phyloP scores from a whole-genome alignment of 2,329 filamentous ascomycete genomes.

The Biscogniauxia sp. region DNA sequence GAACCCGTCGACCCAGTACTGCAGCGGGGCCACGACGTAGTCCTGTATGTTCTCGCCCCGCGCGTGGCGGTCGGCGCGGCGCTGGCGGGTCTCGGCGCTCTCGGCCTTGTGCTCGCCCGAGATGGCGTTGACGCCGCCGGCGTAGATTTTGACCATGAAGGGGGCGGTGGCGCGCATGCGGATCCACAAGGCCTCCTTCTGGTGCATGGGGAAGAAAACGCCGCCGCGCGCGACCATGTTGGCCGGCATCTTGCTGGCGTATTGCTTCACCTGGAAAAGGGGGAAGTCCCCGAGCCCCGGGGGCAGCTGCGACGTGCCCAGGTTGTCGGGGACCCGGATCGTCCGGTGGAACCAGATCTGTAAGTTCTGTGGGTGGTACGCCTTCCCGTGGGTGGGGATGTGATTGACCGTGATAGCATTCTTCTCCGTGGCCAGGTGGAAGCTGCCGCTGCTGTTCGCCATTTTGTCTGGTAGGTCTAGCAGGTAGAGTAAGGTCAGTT shows the following conservation, averaged over 20 bases:
- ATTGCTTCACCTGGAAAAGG: slow-evolving; percentile 35
- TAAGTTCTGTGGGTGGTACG: slow-evolving; percentile 15
- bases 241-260: slow-evolving; percentile 31
- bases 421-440: slow-evolving; percentile 1
- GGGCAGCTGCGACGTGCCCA: slow-evolving; percentile 31
- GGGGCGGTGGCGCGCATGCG: slow-evolving; percentile 23
- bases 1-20: slow-evolving; percentile 42
- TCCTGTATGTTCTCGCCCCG: slow-evolving; percentile 24
- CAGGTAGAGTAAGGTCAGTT: background rate
- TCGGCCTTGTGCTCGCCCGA: slow-evolving; percentile 33
- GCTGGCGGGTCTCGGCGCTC: slow-evolving; percentile 18
- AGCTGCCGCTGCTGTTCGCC: background rate
- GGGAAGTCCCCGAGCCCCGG: slow-evolving; percentile 38
- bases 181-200: slow-evolving; percentile 42
- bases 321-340: slow-evolving; percentile 42
- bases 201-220: slow-evolving; percentile 46
- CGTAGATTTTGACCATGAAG: slow-evolving; percentile 40
- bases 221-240: slow-evolving; percentile 40
- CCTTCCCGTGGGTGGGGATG: background rate
- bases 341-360: slow-evolving; percentile 39
- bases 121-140: slow-evolving; percentile 40
- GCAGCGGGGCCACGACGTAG: slow-evolving; percentile 35
- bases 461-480: slow-evolving; percentile 1
- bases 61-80: slow-evolving; percentile 6
- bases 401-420: slow-evolving; percentile 8